Evolutionary conservation across 257 asterid species (phyloP).

Genomic region (Solanum lignicaule): DNA sequence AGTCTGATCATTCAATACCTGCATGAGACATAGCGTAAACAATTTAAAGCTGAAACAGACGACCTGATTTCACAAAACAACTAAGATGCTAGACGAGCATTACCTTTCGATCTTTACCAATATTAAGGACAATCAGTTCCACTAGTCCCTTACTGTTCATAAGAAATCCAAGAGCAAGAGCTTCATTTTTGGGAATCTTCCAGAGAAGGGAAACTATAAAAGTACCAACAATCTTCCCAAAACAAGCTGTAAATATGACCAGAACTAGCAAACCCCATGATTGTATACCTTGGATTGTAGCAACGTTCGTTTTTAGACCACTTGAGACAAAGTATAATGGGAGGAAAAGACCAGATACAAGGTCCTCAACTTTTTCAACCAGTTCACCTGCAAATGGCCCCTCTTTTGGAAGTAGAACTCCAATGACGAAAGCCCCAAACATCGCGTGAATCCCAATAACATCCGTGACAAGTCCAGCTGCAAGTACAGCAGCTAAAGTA

Average conservation of each 20-base stretch:
- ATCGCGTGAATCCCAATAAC: slow-evolving; percentile 74
- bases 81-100: neutral
- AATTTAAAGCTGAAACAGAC: neutral
- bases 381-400: slow-evolving; percentile 67
- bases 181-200: slow-evolving; percentile 46
- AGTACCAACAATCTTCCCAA: slow-evolving; percentile 73
- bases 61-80: neutral
- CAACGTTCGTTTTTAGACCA: slow-evolving; percentile 68
- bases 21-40: neutral
- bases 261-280: slow-evolving; percentile 76
- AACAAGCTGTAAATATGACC: slow-evolving; percentile 61
- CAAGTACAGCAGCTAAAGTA: slow-evolving; percentile 55
- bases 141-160: slow-evolving; percentile 79
- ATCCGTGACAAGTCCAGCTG: slow-evolving; percentile 67
- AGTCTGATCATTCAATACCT: slow-evolving; percentile 59
- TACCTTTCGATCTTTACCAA: slow-evolving; percentile 77
- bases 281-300: slow-evolving; percentile 60
- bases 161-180: slow-evolving; percentile 64
- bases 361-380: slow-evolving; percentile 81
- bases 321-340: slow-evolving; percentile 80
- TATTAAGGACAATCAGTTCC: slow-evolving; percentile 85
- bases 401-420: slow-evolving; percentile 73
- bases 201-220: slow-evolving; percentile 35
- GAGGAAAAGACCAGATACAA: slow-evolving; percentile 72
- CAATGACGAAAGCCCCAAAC: slow-evolving; percentile 85